phyloP scores from a whole-genome alignment of 805 yeast species.

The Hermanozyma aechmeae region DNA sequence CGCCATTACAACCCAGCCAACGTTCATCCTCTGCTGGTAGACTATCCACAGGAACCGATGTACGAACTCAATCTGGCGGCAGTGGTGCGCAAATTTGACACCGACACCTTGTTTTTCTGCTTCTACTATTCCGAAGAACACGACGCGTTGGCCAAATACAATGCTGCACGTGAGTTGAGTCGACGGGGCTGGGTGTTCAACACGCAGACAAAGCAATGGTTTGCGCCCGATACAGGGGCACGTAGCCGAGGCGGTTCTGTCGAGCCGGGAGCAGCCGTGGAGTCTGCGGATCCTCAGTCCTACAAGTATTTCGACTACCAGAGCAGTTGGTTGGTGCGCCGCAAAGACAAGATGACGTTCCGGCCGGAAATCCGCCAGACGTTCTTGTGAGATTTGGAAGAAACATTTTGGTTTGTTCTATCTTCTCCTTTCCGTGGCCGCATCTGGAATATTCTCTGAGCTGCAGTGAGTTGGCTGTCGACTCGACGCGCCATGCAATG shows the following conservation, averaged over 20 bases:
- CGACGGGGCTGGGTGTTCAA: slow-evolving; percentile 79
- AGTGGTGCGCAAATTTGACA: slow-evolving; percentile 62
- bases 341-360: slow-evolving; percentile 31
- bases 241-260: slow-evolving; percentile 17
- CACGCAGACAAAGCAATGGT: slow-evolving; percentile 71
- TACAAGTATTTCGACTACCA: slow-evolving; percentile 86
- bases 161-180: slow-evolving; percentile 71
- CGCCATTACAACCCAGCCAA: slow-evolving; percentile 64
- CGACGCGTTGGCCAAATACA: slow-evolving; percentile 26
- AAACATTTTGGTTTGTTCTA: too few species aligned
- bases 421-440: too few species aligned
- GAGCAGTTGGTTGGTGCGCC: slow-evolving; percentile 41
- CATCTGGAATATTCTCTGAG: too few species aligned
- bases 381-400: too few species aligned
- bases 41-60: slow-evolving; percentile 82
- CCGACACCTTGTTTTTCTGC: slow-evolving; percentile 84
- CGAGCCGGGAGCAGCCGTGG: slow-evolving; percentile 8
- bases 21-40: slow-evolving; percentile 84
- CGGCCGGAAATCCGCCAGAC: slow-evolving; percentile 20
- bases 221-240: slow-evolving; percentile 52
- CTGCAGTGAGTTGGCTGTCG: too few species aligned
- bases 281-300: slow-evolving; percentile 23
- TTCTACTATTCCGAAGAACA: slow-evolving; percentile 64
- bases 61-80: slow-evolving; percentile 54
- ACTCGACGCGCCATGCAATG: too few species aligned